These are phyloP conservation scores for Gnetum montanum DNA, from an alignment of 75 land plant genomes.

Conservation along the genomic window DNA sequence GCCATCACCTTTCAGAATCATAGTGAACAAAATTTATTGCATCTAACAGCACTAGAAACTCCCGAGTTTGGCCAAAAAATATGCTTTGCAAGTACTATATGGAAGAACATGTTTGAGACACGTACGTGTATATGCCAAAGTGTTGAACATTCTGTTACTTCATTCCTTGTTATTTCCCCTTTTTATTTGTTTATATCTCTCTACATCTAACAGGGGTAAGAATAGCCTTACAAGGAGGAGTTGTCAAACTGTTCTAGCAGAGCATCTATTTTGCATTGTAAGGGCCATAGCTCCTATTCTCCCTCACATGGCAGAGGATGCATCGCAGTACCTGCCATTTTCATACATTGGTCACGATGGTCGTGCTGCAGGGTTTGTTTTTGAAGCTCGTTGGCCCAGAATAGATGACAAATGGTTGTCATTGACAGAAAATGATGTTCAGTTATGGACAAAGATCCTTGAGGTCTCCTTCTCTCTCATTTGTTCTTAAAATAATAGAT, in stretches of 20 bases:
- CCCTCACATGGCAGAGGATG: conserved; percentile 99
- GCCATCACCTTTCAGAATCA: too few species aligned
- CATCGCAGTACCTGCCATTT: conserved; percentile 91
- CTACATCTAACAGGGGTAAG: conserved; percentile 76
- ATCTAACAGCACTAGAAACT: too few species aligned
- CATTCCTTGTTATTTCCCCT: too few species aligned
- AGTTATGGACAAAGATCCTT: conserved; percentile 61
- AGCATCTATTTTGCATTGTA: conserved; percentile 66
- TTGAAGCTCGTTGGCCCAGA: conserved; percentile 88
- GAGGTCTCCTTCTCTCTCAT: conserved; percentile 46
- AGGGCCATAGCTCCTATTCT: conserved; percentile 87
- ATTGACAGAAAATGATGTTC: conserved; percentile 40
- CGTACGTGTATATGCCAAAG: too few species aligned
- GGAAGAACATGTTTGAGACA: too few species aligned
- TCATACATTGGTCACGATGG: conserved; percentile 47
- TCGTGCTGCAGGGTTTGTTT: conserved; percentile 62
- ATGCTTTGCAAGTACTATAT: too few species aligned
- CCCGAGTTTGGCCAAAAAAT: too few species aligned
- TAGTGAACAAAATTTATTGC: too few species aligned
- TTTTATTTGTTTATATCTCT: too few species aligned
- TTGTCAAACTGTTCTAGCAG: conserved; percentile 95
- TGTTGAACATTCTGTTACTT: too few species aligned
- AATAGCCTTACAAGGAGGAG: conserved; percentile 80
- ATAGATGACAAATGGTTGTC: conserved; percentile 56
- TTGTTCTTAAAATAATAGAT: too few species aligned